Evolutionary conservation across 768 basidiomycete genomes (phyloP), one percentile per base, ranked within the genome.

Genomic region (Pleurotus salmoneostramineus): DNA sequence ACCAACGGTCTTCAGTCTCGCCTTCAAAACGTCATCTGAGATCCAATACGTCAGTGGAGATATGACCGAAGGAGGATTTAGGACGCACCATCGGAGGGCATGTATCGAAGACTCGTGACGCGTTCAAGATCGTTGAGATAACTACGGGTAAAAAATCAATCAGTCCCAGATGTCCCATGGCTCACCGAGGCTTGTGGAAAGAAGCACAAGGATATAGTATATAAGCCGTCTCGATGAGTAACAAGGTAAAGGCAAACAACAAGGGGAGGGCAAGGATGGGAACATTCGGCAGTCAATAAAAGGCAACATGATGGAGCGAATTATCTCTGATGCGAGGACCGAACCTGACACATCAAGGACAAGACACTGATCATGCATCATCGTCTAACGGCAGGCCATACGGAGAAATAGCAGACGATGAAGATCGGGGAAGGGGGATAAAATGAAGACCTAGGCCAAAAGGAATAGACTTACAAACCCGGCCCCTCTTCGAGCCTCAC

Each of bases 1-100:
- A 2, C 90, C 90, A 14, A 91, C 82, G 0, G 84, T 89, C 67
- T 90, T 91, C 27, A 92, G 70, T 2, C 90, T 78, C 1, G 89
- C 90, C 31, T 85, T 85, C 46, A 92, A 77, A 17, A 92, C 87
- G 65, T 91, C 89, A 65, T 89, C 88, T 88, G 17, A 49, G 36
- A 11, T 12, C 34, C 31, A 40, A 15, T 7, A 3, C 21, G 21
- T 27, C 21, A 27, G 21, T 27, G 21, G 21, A 33, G 10, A 52
- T 12, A 40, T n/a, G 6, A 6, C 15, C 14, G 31, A 49, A 46
- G 52, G 7, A 50, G 21, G 56, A 31, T n/a, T 17, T 40, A 35
- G 35, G 3, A 58, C 69, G 17, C 65, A 88, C 87, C 87, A 66
- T 90, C 87, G 3, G 84, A 82, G 1, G 89, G 89, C 63, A 86